phyloP scores from a whole-genome alignment of 148 eudicot genomes.

The Fagopyrum esculentum region DNA sequence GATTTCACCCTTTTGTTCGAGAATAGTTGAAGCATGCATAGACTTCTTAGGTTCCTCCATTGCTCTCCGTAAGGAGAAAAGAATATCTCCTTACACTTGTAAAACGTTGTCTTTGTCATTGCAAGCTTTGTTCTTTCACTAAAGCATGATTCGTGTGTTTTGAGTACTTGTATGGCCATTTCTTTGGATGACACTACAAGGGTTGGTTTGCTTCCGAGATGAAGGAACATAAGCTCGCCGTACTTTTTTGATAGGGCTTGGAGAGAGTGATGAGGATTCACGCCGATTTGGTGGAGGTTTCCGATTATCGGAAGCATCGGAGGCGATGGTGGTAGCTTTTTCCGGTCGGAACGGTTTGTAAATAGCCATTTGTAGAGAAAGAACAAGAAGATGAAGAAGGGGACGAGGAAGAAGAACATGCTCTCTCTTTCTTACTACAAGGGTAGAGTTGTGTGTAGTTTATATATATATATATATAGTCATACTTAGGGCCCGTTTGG shows the following conservation, averaged over 20 bases:
- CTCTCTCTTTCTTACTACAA: neutral
- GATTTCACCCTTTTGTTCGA: neutral
- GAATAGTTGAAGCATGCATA: neutral
- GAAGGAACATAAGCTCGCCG: conserved; percentile 12
- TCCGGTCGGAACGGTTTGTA: neutral
- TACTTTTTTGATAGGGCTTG: neutral
- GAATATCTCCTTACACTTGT: neutral
- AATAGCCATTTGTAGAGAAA: neutral
- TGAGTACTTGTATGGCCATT: neutral
- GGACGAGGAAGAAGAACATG: neutral
- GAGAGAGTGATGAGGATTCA: neutral
- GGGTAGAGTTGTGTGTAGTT: no score
- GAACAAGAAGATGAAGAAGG: neutral
- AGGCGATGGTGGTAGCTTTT: neutral
- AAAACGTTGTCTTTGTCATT: neutral
- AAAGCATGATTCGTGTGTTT: neutral
- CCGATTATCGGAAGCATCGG: conserved; percentile 12
- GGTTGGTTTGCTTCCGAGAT: conserved; percentile 11
- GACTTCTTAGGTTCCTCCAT: neutral
- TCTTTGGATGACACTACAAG: neutral
- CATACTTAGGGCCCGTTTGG: no score
- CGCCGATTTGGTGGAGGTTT: conserved; percentile 1
- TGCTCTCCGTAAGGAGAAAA: neutral
- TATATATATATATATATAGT: no score
- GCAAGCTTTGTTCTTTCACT: neutral